phyloP scores from a whole-genome alignment of 169 alveolate species.

The Pseudocohnilembus persalinus region DNA sequence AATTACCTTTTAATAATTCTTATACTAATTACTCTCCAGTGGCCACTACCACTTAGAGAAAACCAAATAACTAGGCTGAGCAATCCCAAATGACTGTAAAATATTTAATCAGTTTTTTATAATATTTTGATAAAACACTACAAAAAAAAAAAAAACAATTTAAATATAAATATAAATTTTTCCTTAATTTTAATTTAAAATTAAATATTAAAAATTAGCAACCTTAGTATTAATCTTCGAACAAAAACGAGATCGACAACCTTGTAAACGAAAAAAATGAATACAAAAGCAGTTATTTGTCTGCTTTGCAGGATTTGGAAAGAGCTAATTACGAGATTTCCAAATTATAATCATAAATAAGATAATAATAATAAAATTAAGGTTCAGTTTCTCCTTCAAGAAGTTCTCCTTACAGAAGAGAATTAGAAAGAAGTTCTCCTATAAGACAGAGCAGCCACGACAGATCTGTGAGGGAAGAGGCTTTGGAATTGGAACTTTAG shows the following conservation, averaged over 20 bases:
- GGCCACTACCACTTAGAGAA: background rate
- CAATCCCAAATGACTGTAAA: background rate
- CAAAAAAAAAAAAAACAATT: no score
- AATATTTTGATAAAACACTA: background rate
- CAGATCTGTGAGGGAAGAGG: background rate
- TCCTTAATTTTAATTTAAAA: no score
- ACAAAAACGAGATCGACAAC: background rate
- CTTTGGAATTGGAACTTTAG: background rate
- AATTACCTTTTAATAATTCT: background rate
- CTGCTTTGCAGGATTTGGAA: background rate
- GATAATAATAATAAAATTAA: background rate
- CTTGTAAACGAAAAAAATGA: background rate
- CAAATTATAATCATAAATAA: no score
- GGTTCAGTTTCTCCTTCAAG: background rate
- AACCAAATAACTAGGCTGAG: background rate
- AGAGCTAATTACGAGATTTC: background rate
- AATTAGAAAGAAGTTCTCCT: background rate
- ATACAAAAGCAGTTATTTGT: background rate
- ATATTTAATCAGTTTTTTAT: no score
- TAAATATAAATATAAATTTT: no score
- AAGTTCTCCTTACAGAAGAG: background rate
- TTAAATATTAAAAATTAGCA: no score
- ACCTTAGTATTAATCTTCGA: background rate
- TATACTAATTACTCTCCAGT: background rate
- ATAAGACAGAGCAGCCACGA: background rate